Base-by-base conservation (phyloP, 169 alveolate genomes). In the Eimeria sp. region DNA sequence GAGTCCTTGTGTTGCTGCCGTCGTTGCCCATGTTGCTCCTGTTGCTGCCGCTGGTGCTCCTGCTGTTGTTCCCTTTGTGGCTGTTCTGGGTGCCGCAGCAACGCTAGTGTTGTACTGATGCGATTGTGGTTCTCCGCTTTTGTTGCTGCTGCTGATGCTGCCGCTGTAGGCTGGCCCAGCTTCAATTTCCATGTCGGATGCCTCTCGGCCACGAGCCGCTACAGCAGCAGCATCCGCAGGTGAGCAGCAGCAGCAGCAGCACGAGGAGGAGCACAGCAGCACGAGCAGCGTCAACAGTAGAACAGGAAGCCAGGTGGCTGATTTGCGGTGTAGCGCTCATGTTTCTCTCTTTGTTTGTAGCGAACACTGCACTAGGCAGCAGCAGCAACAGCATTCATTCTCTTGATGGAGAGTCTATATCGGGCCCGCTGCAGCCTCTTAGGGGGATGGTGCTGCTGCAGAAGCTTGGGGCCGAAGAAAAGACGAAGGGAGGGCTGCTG, bases 351-450 rank as follows among this genome's bases (percentile, higher is more conserved):
- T 76, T 16, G 34, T 22, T 30, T 45, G 89, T 65, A 78, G 89
- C 89, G n/a, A 49, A 14, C 89, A 30, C 89, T 0, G 67, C 67
- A 78, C n/a, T 43, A 45, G 51, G 67, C 89, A 80, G 89, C 89
- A 80, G 89, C 67, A 84, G 49, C 92, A 84, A 75, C 78, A 84
- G 92, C 92, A 25, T 57, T 25, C 87, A 73, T 27, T 61, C 92
- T 20, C 72, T 92, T n/a, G 92, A 92, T 5, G 96, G 96, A 16
- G 92, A 92, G 49, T 57, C 51, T 20, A 76, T 92, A 45, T 49
- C 70, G 58, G 96, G 96, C 40, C 92, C 96, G 47, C 89, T 92
- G n/a, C 80, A 78, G 86, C 96, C 96, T 7, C 58, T 92, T 16
- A 27, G 96, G 25, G 96, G 92, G 47, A 80, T 76, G 96, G 92